Conservation (phyloP, 108 stramenopile species). For the Nannochloropsis salina region DNA sequence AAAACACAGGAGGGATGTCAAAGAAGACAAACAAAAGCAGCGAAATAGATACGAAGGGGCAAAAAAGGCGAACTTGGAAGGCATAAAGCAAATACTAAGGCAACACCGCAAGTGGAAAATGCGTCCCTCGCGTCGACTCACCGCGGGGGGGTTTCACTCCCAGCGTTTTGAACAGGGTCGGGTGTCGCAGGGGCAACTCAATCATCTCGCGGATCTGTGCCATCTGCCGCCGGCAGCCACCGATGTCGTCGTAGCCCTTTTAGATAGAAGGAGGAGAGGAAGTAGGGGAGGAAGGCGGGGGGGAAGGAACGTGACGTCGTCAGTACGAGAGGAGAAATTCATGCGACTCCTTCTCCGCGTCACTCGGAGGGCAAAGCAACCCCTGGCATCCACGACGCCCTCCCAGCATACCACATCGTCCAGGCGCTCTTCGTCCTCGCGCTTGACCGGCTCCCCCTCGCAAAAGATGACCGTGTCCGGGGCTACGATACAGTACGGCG, state of each 20-base stretch:
- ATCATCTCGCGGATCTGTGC: conserved; percentile 99
- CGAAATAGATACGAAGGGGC: too few species aligned
- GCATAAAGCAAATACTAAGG: too few species aligned
- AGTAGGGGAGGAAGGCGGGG: not conserved
- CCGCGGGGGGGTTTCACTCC: conserved; percentile 99
- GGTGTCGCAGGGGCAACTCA: conserved; percentile 97
- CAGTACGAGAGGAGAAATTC: not conserved
- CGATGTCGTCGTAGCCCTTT: conserved; percentile 95
- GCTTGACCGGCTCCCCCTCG: conserved; percentile 97
- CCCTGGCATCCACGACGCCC: not conserved
- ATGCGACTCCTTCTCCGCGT: not conserved
- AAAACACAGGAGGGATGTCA: too few species aligned
- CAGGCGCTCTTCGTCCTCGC: conserved; percentile 91
- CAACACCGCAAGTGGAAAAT: too few species aligned
- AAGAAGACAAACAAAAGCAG: too few species aligned
- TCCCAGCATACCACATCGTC: conserved; percentile 71
- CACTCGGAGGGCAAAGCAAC: not conserved
- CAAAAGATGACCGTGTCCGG: conserved; percentile 99
- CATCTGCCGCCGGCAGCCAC: conserved; percentile 96
- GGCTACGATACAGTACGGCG: conserved; percentile 93
- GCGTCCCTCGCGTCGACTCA: not conserved
- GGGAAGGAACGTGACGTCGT: not conserved
- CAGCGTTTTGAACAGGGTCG: conserved; percentile 96
- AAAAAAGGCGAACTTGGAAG: too few species aligned
- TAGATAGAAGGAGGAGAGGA: not conserved